These are phyloP conservation scores for Talaromyces rugulosus DNA, from an alignment of 2,329 filamentous ascomycete species.

Conservation along the genomic window DNA sequence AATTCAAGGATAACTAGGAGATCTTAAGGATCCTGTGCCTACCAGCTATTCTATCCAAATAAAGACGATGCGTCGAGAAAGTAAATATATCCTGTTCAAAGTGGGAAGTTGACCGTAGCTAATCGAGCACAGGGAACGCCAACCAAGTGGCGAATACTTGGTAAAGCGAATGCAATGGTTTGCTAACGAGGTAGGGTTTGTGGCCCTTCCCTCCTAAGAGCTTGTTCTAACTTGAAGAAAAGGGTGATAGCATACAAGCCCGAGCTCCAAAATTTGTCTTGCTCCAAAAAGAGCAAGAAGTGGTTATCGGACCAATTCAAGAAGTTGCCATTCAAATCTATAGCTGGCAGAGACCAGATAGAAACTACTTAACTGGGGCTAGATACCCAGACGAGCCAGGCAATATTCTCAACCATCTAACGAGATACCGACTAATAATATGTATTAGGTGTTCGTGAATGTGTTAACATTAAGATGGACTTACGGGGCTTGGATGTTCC, in stretches of 20 bases:
- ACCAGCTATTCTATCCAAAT: neutral
- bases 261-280: neutral
- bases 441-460: neutral
- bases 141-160: neutral
- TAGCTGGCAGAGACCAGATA: neutral
- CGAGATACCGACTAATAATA: neutral
- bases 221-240: neutral
- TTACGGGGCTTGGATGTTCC: neutral
- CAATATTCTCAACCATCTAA: neutral
- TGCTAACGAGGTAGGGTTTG: neutral
- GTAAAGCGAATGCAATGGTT: neutral
- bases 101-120: neutral
- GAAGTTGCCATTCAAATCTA: neutral
- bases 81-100: neutral
- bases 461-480: neutral
- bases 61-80: neutral
- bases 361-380: too few species aligned
- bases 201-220: neutral
- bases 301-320: neutral
- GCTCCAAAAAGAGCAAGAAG: neutral
- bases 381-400: neutral
- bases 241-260: neutral
- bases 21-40: neutral
- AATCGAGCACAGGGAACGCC: neutral
- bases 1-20: neutral